These are phyloP conservation scores for Trichophyton verrucosum DNA, from an alignment of 2,329 filamentous ascomycete genomes.

Conservation along the genomic window DNA sequence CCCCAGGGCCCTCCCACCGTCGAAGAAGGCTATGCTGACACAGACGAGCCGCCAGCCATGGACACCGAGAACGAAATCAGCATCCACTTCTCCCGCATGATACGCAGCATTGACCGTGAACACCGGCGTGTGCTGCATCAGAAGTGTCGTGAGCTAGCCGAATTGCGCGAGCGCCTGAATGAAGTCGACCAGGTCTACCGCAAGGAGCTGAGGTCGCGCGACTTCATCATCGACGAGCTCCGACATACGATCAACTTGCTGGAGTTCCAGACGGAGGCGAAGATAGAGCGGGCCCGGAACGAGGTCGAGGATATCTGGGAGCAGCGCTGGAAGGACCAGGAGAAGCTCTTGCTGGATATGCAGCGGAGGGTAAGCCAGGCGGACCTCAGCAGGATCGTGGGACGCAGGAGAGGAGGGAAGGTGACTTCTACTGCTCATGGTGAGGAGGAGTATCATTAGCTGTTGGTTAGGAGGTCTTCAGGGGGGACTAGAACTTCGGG, in stretches of 20 bases:
- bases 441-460: too few relatives aligned
- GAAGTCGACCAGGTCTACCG: constrained; percentile 23
- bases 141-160: constrained; percentile 20
- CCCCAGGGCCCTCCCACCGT: constrained; percentile 10
- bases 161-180: constrained; percentile 19
- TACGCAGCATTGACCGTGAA: constrained; percentile 21
- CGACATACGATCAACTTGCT: constrained; percentile 15
- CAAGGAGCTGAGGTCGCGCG: constrained; percentile 20
- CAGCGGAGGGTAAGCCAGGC: neutral
- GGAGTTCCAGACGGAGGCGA: constrained; percentile 16
- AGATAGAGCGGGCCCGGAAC: constrained; percentile 22
- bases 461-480: too few relatives aligned
- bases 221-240: constrained; percentile 21
- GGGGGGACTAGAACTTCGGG: too few relatives aligned
- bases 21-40: constrained; percentile 14
- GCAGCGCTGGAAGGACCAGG: constrained; percentile 24
- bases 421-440: too few relatives aligned
- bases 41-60: constrained; percentile 18
- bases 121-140: constrained; percentile 20
- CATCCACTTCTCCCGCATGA: constrained; percentile 21
- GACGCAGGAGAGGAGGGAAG: neutral
- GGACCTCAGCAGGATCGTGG: neutral
- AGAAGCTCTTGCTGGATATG: constrained; percentile 6
- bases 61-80: constrained; percentile 21
- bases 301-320: constrained; percentile 27